Conservation (phyloP, 2,329 filamentous ascomycete species). For the Penicillium fuscoglaucum region DNA sequence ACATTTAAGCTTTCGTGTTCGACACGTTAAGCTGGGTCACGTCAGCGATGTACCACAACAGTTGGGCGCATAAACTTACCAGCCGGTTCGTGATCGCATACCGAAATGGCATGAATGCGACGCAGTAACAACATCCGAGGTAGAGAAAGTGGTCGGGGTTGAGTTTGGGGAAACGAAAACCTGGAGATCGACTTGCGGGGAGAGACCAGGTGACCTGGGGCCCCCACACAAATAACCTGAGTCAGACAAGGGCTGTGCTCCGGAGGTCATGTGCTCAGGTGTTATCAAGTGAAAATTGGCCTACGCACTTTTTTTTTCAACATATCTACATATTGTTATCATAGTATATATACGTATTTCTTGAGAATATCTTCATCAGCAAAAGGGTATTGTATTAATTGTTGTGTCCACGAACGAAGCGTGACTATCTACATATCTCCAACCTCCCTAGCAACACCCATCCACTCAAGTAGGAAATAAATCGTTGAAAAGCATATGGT, state of each 20-base stretch:
- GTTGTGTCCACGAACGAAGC: conserved; percentile 8
- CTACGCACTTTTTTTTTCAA: background rate
- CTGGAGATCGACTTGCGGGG: conserved; percentile 27
- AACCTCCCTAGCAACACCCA: conserved; percentile 18
- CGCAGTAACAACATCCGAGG: conserved; percentile 28
- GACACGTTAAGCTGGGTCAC: conserved; percentile 53
- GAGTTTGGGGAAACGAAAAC: conserved; percentile 16
- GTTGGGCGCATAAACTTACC: conserved; percentile 32
- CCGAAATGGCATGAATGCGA: conserved; percentile 27
- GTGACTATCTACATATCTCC: conserved; percentile 28
- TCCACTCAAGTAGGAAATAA: conserved; percentile 6
- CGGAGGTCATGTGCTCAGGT: background rate
- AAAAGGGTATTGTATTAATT: conserved; percentile 16
- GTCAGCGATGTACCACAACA: background rate
- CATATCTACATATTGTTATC: background rate
- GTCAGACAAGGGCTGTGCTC: background rate
- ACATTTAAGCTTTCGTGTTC: conserved; percentile 64
- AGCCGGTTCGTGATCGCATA: conserved; percentile 48
- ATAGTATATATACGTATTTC: background rate
- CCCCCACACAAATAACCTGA: conserved; percentile 15
- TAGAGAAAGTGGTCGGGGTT: conserved; percentile 6
- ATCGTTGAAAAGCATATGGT: conserved; percentile 12
- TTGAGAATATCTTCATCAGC: background rate
- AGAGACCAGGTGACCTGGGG: conserved; percentile 23
- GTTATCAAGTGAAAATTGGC: background rate